Percentiles rank a stretch among this genome's conserved stretches.
Conservation (phyloP, 208 protist species). For the Crithidia fasciculata region DNA sequence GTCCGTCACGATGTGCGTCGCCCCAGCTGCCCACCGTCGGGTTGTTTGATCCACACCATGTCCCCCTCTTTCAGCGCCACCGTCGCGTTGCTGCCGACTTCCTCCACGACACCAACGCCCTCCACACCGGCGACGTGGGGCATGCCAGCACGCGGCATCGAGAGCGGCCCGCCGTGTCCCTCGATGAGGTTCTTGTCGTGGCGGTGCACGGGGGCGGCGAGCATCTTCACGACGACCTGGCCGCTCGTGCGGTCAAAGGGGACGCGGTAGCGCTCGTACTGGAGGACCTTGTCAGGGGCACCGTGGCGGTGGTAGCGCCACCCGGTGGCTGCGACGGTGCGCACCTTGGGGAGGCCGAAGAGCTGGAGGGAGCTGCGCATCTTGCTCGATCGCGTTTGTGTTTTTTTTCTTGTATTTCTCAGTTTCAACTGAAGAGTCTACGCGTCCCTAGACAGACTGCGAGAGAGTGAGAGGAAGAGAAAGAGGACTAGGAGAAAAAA, state of each 20-base stretch:
- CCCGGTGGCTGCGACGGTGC: constrained; percentile 82
- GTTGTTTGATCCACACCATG: constrained; percentile 94
- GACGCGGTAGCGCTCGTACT: constrained; percentile 85
- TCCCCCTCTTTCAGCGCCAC: constrained; percentile 87
- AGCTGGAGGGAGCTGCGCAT: constrained; percentile 24
- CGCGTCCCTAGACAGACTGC: neutral
- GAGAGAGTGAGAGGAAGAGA: neutral
- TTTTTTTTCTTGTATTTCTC: neutral
- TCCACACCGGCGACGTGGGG: constrained; percentile 92
- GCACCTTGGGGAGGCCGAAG: constrained; percentile 50
- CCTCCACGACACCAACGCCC: constrained; percentile 95
- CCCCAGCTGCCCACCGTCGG: constrained; percentile 91
- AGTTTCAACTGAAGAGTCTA: neutral
- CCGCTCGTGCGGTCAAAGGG: constrained; percentile 82
- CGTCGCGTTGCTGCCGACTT: constrained; percentile 84
- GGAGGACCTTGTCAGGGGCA: constrained; percentile 72
- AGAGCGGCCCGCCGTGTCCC: constrained; percentile 75
- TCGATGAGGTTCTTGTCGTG: constrained; percentile 96
- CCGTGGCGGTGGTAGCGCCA: constrained; percentile 90
- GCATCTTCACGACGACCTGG: constrained; percentile 95
- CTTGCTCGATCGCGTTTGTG: neutral
- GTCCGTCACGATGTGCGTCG: constrained; percentile 88
- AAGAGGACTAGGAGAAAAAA: constrained; percentile 10
- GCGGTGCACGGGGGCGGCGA: constrained; percentile 95
- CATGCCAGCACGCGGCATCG: constrained; percentile 21